A percentile compares a stretch with the other conserved stretches of the same genome.
Conservation (phyloP, 345 rosid genomes). For the Boechera divaricarpa region DNA sequence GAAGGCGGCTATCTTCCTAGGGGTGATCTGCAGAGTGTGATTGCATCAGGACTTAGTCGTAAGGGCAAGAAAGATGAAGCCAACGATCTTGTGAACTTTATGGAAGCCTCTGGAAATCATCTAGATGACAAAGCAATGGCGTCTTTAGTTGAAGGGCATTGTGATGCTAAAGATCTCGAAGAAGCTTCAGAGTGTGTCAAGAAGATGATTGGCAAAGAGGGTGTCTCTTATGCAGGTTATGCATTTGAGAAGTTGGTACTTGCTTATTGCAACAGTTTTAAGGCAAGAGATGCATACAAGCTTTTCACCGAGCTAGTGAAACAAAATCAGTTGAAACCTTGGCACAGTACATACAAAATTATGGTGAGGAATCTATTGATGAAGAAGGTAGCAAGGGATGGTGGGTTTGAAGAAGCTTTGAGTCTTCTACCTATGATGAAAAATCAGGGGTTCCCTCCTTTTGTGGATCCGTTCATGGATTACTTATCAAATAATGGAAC, state of each 20-base stretch:
- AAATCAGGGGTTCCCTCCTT: conserved; percentile 76
- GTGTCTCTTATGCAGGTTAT: conserved; percentile 50
- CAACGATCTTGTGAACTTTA: conserved; percentile 52
- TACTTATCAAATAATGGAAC: conserved; percentile 71
- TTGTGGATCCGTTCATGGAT: conserved; percentile 66
- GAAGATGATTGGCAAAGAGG: conserved; percentile 62
- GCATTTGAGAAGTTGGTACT: conserved; percentile 69
- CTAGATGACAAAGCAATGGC: conserved; percentile 64
- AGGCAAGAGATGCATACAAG: conserved; percentile 68
- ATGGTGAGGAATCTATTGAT: conserved; percentile 67
- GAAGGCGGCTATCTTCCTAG: conserved; percentile 57
- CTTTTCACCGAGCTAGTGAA: conserved; percentile 52
- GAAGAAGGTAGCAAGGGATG: conserved; percentile 63
- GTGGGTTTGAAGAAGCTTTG: conserved; percentile 72
- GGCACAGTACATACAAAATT: conserved; percentile 66
- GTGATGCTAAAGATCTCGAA: conserved; percentile 71
- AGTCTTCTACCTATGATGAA: conserved; percentile 70
- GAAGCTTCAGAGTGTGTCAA: conserved; percentile 67
- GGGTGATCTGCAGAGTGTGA: conserved; percentile 56
- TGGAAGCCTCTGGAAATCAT: conserved; percentile 59
- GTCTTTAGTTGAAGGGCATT: conserved; percentile 70
- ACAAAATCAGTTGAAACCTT: conserved; percentile 60
- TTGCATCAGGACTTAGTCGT: conserved; percentile 62
- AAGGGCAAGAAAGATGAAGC: conserved; percentile 61
- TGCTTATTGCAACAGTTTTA: conserved; percentile 65